Base-by-base conservation (phyloP, 148 eudicot genomes). In the Oxyria digyna region DNA sequence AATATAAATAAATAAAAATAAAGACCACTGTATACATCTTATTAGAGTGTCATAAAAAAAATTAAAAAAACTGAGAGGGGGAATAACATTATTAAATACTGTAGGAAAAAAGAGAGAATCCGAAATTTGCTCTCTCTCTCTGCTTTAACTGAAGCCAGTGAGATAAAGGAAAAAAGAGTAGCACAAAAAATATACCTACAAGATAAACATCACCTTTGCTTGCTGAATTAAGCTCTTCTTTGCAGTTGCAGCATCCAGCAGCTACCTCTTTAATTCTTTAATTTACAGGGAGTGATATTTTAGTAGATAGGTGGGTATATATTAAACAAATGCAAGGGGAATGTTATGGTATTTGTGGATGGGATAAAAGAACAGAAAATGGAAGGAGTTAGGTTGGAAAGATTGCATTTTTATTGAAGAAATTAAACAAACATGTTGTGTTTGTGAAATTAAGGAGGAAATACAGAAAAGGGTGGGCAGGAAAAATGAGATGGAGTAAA, bases 131-230 rank as follows among this genome's bases (percentile, higher is more conserved):
- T 74, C 72, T 52, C 49, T 74, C 72, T 52, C 76, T 26, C 76
- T 31, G 70, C 89, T 84, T 90, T 85, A 84, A 85, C 84, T 74
- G 87, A 81, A 84, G 79, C 85, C 73, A 76, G 77, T 38, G 78
- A 69, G 74, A 81, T 78, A 85, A 84, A 87, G 80, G 76, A 78
- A 81, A 84, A 24, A 54, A n/a, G 18, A 24, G 4, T 79, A 81
- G 52, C 4, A 57, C 65, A 59, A 35, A 8, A 59, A 59, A 59
- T 59, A 59, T 59, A 59, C 65, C 65, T 27, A 59, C 62, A 55
- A 27, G 62, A 55, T 55, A 55, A 26, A 29, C 65, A 59, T 27
- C 20, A 26, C 65, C 65, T 59, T 59, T 59, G 65, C 38, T 59
- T 59, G 62, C 29, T 21, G 3, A 52, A 23, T 52, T 55, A 55